These are phyloP conservation scores for Apiotrichum montevideense DNA, from an alignment of 1,284 basidiomycete species.

Conservation along the genomic window DNA sequence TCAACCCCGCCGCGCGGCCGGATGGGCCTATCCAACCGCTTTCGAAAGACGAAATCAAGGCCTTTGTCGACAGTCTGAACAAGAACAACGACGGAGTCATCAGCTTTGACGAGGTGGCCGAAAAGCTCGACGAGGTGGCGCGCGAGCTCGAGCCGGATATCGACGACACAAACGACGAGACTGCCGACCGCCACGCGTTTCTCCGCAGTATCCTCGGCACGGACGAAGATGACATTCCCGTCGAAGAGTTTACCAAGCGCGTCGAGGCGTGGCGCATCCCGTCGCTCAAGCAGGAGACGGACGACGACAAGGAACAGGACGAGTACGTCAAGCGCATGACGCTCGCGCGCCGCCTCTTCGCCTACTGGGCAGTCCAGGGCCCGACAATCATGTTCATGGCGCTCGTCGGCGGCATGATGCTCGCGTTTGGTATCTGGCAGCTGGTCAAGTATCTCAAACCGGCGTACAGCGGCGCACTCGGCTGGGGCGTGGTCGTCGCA, in stretches of 20 bases:
- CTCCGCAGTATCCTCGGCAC: constrained; percentile 21
- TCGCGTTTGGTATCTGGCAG: constrained; percentile 28
- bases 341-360: constrained; percentile 12
- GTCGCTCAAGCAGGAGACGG: constrained; percentile 16
- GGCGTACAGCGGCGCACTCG: constrained; percentile 22
- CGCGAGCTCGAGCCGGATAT: constrained; percentile 20
- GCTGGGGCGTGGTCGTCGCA: constrained; percentile 32
- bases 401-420: constrained; percentile 20
- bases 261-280: constrained; percentile 26
- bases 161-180: neutral
- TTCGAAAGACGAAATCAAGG: constrained; percentile 22
- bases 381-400: constrained; percentile 23
- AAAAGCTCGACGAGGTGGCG: constrained; percentile 22
- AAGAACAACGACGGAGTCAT: constrained; percentile 25
- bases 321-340: constrained; percentile 12
- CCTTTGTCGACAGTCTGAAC: constrained; percentile 26
- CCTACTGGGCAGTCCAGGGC: constrained; percentile 26
- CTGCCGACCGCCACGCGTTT: constrained; percentile 21
- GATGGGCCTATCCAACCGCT: constrained; percentile 6
- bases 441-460: constrained; percentile 24
- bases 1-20: constrained; percentile 3
- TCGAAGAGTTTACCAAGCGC: constrained; percentile 17
- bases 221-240: constrained; percentile 7
- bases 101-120: constrained; percentile 22
- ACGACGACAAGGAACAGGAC: constrained; percentile 17